Evolutionary conservation across 140 eudicot genomes (phyloP).

Genomic region (Bidens hawaiensis): DNA sequence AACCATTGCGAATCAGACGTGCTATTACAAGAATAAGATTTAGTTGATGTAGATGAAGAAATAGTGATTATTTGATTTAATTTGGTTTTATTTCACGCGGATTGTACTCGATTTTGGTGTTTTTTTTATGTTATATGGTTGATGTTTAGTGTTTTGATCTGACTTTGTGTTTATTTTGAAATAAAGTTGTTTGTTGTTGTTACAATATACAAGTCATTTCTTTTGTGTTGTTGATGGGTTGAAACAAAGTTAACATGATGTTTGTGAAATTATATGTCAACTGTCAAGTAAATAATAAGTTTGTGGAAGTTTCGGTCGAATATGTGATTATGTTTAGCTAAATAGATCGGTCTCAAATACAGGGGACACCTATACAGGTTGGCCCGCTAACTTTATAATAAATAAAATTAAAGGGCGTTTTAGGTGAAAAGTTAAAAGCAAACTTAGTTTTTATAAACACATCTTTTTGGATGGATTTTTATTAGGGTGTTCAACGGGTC

Average conservation of each 20-base stretch:
- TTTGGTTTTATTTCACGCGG: constrained; percentile 7
- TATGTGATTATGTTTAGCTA: neutral
- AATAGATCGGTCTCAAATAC: neutral
- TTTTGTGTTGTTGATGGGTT: neutral
- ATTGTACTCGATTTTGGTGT: neutral
- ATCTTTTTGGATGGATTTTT: too few species aligned
- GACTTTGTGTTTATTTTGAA: neutral
- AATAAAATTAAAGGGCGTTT: too few species aligned
- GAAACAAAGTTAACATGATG: neutral
- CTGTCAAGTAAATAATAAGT: too few species aligned
- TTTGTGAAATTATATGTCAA: too few species aligned
- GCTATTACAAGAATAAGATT: constrained; percentile 26
- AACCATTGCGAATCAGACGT: constrained; percentile 30
- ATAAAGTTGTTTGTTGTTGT: neutral
- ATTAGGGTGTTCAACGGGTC: too few species aligned
- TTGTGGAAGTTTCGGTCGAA: neutral
- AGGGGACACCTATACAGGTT: neutral
- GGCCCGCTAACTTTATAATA: too few species aligned
- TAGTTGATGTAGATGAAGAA: neutral
- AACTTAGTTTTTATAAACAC: too few species aligned
- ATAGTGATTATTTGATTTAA: neutral
- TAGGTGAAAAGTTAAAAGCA: too few species aligned
- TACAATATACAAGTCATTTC: neutral
- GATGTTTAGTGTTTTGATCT: neutral
- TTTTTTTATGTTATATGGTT: neutral